Conservation (phyloP, 352 stramenopile species). For the Globisporangium parvum region DNA sequence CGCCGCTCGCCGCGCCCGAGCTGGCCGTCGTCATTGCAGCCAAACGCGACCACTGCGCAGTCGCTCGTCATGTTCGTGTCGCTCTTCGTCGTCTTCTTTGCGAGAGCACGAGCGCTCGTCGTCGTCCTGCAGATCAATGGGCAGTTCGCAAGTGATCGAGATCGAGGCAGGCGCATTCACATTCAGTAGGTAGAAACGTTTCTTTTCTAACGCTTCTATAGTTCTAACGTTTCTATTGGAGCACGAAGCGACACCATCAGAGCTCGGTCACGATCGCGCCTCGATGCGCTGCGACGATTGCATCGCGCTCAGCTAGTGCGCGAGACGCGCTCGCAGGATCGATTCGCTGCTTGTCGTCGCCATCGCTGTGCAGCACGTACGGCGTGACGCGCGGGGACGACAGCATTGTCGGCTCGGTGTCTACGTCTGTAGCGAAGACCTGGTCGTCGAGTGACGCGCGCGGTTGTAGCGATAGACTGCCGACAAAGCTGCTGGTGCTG, state of each 20-base stretch:
- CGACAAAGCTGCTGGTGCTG: slow-evolving; percentile 4
- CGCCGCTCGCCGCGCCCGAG: slow-evolving; percentile 64
- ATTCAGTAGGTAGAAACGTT: too few species aligned
- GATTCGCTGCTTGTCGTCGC: not conserved
- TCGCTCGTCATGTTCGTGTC: slow-evolving; percentile 6
- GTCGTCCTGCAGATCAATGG: too few species aligned
- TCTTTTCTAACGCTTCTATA: too few species aligned
- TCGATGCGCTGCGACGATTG: not conserved
- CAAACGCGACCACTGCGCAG: slow-evolving; percentile 60
- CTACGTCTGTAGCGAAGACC: not conserved
- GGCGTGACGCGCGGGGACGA: slow-evolving; percentile 1
- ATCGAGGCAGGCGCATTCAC: too few species aligned
- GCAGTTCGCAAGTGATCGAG: too few species aligned
- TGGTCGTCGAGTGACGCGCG: slow-evolving; percentile 1
- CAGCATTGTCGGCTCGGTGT: not conserved
- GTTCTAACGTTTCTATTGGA: too few species aligned
- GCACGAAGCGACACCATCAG: not conserved
- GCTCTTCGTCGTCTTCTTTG: not conserved
- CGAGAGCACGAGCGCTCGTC: too few species aligned
- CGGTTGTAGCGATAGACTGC: not conserved
- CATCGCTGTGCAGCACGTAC: slow-evolving; percentile 4
- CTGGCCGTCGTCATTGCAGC: slow-evolving; percentile 82
- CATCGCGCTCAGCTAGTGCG: too few species aligned
- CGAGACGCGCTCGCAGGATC: not conserved
- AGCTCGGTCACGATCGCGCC: not conserved